Base-by-base conservation (phyloP, 352 stramenopile genomes). In the Pythium brachiatum region DNA sequence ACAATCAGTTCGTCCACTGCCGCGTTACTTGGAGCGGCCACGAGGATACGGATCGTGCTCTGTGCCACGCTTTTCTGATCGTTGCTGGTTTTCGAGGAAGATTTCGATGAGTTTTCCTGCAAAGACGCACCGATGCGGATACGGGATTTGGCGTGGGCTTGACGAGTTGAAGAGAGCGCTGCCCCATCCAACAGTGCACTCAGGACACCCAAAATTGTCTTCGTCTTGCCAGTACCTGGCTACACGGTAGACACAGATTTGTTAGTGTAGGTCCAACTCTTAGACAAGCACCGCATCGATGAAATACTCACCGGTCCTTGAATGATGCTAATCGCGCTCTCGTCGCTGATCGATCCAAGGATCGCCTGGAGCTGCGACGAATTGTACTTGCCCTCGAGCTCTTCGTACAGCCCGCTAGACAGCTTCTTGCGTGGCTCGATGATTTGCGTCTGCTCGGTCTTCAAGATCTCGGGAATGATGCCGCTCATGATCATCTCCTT, bases 171-270 rank as follows among this genome's bases (percentile, higher is more conserved):
- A 3, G 72, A 75, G 7, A 92, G 50, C 3, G 80, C 83, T 34
- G 78, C 81, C 20, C 83, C 81, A 53, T 90, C 83, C n/a, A 94
- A 69, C 44, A 94, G 65, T 20, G 85, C 79, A 57, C 74, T 90
- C 31, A 90, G 65, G 8, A 92, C 68, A 8, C 85, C 85, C 1
- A 94, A 56, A 53, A 94, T 89, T 1, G 85, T 94, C 62, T 90
- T 90, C 2, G 83, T 92, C 72, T 94, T 94, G 18, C 85, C 85
- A 39, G 85, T 94, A 20, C 85, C 85, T 46, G 85, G 85, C 81
- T 92, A 58, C 21, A 57, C 15, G 47, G 18, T 51, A 34, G 58
- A 26, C 48, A 21, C 32, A 52, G 9, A 36, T 43, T 56, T 7
- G 57, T 44, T 18, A 58, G 59, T 29, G 7, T 44, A 54, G 27